Percentiles rank a stretch among this genome's conserved stretches.
phyloP scores from a whole-genome alignment of 2,329 filamentous ascomycete species.

The Apiospora malaysiana region DNA sequence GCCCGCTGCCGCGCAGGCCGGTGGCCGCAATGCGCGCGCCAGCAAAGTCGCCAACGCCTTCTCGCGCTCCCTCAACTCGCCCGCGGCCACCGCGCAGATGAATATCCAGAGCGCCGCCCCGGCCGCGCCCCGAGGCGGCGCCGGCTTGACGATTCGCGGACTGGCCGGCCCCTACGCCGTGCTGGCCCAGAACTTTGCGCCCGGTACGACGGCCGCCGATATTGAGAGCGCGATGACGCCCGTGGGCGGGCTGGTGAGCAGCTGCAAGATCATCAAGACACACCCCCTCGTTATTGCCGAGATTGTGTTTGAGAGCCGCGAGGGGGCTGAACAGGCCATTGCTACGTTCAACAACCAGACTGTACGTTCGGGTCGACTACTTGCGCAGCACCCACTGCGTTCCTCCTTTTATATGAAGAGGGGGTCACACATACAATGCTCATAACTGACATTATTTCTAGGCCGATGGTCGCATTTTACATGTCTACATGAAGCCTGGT shows the following conservation, averaged over 20 bases:
- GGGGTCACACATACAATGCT: constrained; percentile 9
- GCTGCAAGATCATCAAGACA: constrained; percentile 71
- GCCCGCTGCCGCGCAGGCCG: constrained; percentile 35
- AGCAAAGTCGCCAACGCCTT: constrained; percentile 53
- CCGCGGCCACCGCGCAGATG: constrained; percentile 31
- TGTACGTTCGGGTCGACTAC: constrained; percentile 50
- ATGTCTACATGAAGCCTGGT: constrained; percentile 72
- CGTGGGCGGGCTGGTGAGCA: constrained; percentile 70
- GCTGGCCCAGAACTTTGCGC: constrained; percentile 81
- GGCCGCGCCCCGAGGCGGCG: constrained; percentile 48
- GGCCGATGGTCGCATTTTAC: constrained; percentile 77
- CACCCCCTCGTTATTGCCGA: constrained; percentile 78
- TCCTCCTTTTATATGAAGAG: not conserved
- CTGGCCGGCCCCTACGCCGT: constrained; percentile 74
- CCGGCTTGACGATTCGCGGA: constrained; percentile 73
- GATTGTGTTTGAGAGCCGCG: constrained; percentile 73
- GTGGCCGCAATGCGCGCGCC: constrained; percentile 41
- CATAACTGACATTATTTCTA: constrained; percentile 35
- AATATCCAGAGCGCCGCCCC: constrained; percentile 39
- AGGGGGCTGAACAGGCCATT: constrained; percentile 77
- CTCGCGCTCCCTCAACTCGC: constrained; percentile 36
- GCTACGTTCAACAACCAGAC: constrained; percentile 80
- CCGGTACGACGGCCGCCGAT: constrained; percentile 80
- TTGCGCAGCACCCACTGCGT: too few species aligned
- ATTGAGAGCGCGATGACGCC: constrained; percentile 83